phyloP scores from a whole-genome alignment of 768 basidiomycete species.

The Rhizopogon rudus region DNA sequence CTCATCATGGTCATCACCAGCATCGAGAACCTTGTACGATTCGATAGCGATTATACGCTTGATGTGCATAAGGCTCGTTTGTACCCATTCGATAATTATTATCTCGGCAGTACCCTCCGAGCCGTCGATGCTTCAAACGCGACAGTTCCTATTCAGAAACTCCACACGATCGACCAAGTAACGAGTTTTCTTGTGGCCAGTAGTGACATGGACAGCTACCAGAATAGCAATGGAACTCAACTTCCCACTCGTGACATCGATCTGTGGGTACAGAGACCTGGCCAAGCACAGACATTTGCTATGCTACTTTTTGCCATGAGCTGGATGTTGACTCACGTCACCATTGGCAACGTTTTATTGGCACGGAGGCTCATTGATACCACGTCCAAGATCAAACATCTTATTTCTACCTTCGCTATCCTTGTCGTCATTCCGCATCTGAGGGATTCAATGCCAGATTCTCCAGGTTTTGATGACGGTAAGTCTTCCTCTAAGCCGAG shows the following conservation, averaged over 20 bases:
- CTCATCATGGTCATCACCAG: slow-evolving; percentile 21
- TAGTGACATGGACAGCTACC: slow-evolving; percentile 34
- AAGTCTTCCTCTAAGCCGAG: slow-evolving; percentile 8
- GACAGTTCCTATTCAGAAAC: slow-evolving; percentile 37
- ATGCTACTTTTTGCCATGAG: slow-evolving; percentile 41
- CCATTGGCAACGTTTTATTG: slow-evolving; percentile 40
- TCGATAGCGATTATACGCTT: slow-evolving; percentile 51
- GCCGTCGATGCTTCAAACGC: slow-evolving; percentile 30
- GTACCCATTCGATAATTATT: slow-evolving; percentile 56
- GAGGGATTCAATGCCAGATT: slow-evolving; percentile 53
- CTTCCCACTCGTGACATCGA: slow-evolving; percentile 38
- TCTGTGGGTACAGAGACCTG: slow-evolving; percentile 40
- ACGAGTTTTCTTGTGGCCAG: slow-evolving; percentile 43
- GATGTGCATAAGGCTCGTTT: slow-evolving; percentile 49
- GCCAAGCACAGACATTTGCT: slow-evolving; percentile 38
- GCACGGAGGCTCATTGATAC: slow-evolving; percentile 30
- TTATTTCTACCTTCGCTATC: slow-evolving; percentile 36
- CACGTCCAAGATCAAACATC: slow-evolving; percentile 30
- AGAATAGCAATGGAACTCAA: slow-evolving; percentile 14
- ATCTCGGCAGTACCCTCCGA: slow-evolving; percentile 44
- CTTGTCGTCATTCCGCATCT: slow-evolving; percentile 45
- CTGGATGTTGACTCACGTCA: slow-evolving; percentile 54
- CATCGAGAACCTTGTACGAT: slow-evolving; percentile 51
- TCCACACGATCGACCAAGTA: slow-evolving; percentile 38
- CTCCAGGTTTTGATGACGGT: slow-evolving; percentile 43